Percentiles rank a stretch among this genome's conserved stretches.
Evolutionary conservation across 257 asterid species (phyloP).

Genomic region (Salvia hispanica): DNA sequence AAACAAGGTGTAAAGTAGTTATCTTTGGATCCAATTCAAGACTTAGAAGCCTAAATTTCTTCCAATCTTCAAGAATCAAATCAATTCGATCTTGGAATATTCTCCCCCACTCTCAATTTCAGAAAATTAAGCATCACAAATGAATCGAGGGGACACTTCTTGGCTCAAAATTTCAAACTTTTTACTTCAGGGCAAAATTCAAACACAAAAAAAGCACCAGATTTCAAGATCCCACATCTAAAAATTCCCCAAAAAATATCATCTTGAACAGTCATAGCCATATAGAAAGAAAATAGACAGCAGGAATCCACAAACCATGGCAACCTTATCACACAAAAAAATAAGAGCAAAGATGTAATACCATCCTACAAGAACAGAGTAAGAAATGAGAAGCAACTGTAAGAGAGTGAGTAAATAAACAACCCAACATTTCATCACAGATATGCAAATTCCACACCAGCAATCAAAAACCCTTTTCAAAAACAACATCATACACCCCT

Average conservation of each 20-base stretch:
- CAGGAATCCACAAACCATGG: conserved; percentile 22
- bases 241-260: conserved; percentile 34
- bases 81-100: not conserved
- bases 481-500: too few species aligned
- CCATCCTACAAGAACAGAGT: too few species aligned
- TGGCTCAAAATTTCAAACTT: too few species aligned
- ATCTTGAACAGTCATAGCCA: conserved; percentile 44
- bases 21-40: conserved; percentile 9
- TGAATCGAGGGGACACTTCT: not conserved
- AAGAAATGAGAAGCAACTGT: too few species aligned
- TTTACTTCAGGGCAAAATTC: conserved; percentile 13
- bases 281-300: too few species aligned
- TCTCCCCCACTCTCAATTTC: not conserved
- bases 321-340: conserved; percentile 28
- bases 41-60: not conserved
- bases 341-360: conserved; percentile 24
- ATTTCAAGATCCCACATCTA: conserved; percentile 21
- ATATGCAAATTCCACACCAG: too few species aligned
- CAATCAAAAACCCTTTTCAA: too few species aligned
- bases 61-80: conserved; percentile 9
- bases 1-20: not conserved
- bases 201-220: conserved; percentile 18
- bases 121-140: not conserved
- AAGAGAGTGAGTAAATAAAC: too few species aligned
- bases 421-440: too few species aligned